These are phyloP conservation scores for Escovopsis sp. DNA, from an alignment of 2,329 filamentous ascomycete genomes.

Conservation along the genomic window DNA sequence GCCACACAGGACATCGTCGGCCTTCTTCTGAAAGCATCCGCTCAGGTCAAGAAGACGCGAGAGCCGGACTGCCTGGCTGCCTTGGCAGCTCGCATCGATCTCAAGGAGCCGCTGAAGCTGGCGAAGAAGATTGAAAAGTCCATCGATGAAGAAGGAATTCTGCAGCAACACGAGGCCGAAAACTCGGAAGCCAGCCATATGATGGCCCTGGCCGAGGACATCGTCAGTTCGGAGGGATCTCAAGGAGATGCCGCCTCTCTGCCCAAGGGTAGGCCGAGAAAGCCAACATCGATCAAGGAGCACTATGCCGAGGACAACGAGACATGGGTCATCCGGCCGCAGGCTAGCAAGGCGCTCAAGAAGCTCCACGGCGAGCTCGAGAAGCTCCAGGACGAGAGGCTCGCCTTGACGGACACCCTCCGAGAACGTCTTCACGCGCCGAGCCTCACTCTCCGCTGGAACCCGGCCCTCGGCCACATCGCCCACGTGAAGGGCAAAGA, in stretches of 20 bases:
- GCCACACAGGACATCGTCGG: constrained; percentile 52
- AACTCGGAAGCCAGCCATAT: constrained; percentile 57
- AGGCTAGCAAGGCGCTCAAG: constrained; percentile 50
- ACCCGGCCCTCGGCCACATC: constrained; percentile 73
- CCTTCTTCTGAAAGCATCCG: constrained; percentile 22
- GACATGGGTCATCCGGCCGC: constrained; percentile 49
- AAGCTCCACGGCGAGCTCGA: constrained; percentile 55
- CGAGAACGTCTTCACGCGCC: constrained; percentile 44
- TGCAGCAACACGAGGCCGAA: constrained; percentile 62
- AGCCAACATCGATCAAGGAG: constrained; percentile 33
- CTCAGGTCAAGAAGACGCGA: constrained; percentile 5
- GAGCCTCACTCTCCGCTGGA: constrained; percentile 70
- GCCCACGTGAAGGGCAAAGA: constrained; percentile 82
- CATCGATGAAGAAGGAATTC: constrained; percentile 87
- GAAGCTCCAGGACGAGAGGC: constrained; percentile 43
- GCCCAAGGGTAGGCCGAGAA: constrained; percentile 36
- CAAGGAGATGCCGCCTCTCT: constrained; percentile 38
- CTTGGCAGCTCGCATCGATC: constrained; percentile 42
- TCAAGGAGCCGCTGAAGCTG: constrained; percentile 52
- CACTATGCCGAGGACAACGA: constrained; percentile 45
- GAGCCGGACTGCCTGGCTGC: constrained; percentile 22
- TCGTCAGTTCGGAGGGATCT: constrained; percentile 50
- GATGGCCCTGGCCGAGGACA: constrained; percentile 56
- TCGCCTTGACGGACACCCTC: constrained; percentile 42
- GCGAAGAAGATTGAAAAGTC: constrained; percentile 57